Conservation (phyloP, 192 early-diverging fungal genomes). For the Funneliformis mosseae region DNA sequence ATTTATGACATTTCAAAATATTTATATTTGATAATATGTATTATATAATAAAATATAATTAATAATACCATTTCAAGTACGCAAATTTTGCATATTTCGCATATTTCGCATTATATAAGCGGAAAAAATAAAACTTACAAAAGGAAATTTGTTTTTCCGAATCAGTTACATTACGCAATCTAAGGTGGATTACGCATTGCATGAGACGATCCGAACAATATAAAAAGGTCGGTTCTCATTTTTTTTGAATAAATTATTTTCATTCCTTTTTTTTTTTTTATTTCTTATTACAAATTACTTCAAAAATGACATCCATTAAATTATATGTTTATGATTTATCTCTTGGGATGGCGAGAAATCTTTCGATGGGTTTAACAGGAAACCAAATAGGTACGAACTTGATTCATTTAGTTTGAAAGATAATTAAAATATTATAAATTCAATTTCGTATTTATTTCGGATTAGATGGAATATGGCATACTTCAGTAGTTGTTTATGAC, state of each 20-base stretch:
- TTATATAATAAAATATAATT: too few relatives aligned
- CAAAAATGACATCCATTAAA: slow-evolving; percentile 35
- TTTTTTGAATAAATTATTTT: not conserved
- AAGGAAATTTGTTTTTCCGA: too few relatives aligned
- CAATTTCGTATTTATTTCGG: not conserved
- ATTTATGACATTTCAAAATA: too few relatives aligned
- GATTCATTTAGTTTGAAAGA: not conserved
- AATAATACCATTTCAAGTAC: too few relatives aligned
- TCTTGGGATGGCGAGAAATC: slow-evolving; percentile 71
- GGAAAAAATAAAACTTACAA: too few relatives aligned
- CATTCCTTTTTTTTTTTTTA: not conserved
- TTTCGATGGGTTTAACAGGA: slow-evolving; percentile 67
- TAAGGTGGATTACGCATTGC: too few relatives aligned
- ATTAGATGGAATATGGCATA: slow-evolving; percentile 64
- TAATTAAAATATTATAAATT: not conserved
- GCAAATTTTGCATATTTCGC: too few relatives aligned
- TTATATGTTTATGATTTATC: slow-evolving; percentile 68
- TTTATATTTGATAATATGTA: too few relatives aligned
- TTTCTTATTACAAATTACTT: not conserved
- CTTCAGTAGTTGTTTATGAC: slow-evolving; percentile 75
- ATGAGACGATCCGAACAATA: too few relatives aligned
- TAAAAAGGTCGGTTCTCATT: too few relatives aligned
- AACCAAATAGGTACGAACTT: slow-evolving; percentile 58
- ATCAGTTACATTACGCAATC: too few relatives aligned
- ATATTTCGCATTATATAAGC: too few relatives aligned